phyloP scores from a whole-genome alignment of 176 grass and related monocot genomes.

The Cocos nucifera region DNA sequence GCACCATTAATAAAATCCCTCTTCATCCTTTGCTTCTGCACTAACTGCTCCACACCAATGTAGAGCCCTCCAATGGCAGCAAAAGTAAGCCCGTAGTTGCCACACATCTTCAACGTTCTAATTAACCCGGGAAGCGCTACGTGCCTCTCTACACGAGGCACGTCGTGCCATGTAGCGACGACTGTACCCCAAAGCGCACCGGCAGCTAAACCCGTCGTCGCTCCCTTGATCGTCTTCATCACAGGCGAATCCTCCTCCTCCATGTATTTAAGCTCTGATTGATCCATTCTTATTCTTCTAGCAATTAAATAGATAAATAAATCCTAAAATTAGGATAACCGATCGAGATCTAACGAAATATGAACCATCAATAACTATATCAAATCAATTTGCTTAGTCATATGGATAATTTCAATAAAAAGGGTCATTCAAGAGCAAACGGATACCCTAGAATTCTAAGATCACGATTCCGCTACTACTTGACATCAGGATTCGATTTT shows the following conservation, averaged over 20 bases:
- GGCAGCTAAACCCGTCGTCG: slow-evolving; percentile 50
- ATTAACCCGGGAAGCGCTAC: slow-evolving; percentile 86
- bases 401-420: too few species aligned
- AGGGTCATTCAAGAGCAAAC: too few species aligned
- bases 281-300: slow-evolving; percentile 11
- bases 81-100: slow-evolving; percentile 76
- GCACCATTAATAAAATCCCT: slow-evolving; percentile 81
- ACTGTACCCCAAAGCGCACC: slow-evolving; percentile 87
- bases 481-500: too few species aligned
- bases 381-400: too few species aligned
- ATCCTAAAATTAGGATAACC: too few species aligned
- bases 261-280: background rate
- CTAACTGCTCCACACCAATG: slow-evolving; percentile 83
- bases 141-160: slow-evolving; percentile 88
- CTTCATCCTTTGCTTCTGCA: slow-evolving; percentile 81
- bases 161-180: slow-evolving; percentile 93
- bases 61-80: slow-evolving; percentile 81
- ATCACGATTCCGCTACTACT: too few species aligned
- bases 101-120: slow-evolving; percentile 91
- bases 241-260: slow-evolving; percentile 49
- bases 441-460: too few species aligned
- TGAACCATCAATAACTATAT: too few species aligned
- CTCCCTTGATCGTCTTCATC: slow-evolving; percentile 71
- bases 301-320: background rate
- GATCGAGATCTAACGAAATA: too few species aligned